These are phyloP conservation scores for Mesembryanthemum crystallinum DNA, from an alignment of 148 eudicot species.

Conservation along the genomic window DNA sequence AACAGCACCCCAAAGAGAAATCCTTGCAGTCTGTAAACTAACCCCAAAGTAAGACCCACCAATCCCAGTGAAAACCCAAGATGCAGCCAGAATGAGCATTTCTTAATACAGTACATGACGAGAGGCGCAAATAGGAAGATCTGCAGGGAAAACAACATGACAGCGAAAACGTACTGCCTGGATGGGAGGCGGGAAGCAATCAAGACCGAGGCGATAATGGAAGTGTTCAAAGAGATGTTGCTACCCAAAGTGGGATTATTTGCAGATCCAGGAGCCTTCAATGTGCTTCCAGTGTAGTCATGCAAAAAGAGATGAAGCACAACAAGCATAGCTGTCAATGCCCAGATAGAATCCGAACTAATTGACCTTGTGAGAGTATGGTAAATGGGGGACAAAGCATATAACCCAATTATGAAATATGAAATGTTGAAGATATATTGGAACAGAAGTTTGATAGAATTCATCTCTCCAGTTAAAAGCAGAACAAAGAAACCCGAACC, in stretches of 20 bases:
- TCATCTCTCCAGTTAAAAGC: conserved; percentile 60
- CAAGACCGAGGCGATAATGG: conserved; percentile 91
- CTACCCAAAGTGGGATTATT: conserved; percentile 60
- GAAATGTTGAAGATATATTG: conserved; percentile 57
- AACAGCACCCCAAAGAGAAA: conserved; percentile 60
- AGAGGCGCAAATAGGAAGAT: conserved; percentile 91
- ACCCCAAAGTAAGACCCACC: conserved; percentile 53
- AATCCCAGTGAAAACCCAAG: conserved; percentile 61
- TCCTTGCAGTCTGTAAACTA: conserved; percentile 50
- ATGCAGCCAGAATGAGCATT: conserved; percentile 68
- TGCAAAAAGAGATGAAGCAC: conserved; percentile 87
- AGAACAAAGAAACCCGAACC: conserved; percentile 68
- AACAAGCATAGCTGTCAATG: conserved; percentile 61
- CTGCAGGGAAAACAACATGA: conserved; percentile 78
- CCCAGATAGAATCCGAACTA: conserved; percentile 89
- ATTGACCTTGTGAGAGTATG: conserved; percentile 90
- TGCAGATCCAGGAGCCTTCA: conserved; percentile 56
- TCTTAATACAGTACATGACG: conserved; percentile 69
- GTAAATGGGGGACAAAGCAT: conserved; percentile 81
- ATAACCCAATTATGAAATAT: conserved; percentile 74
- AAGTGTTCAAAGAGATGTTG: conserved; percentile 79
- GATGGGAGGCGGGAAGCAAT: conserved; percentile 95
- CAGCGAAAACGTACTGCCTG: conserved; percentile 81
- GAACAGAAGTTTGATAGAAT: conserved; percentile 46
- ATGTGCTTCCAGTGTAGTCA: conserved; percentile 81